These are phyloP conservation scores for Betula pendula DNA, from an alignment of 306 rosid genomes.

Conservation along the genomic window DNA sequence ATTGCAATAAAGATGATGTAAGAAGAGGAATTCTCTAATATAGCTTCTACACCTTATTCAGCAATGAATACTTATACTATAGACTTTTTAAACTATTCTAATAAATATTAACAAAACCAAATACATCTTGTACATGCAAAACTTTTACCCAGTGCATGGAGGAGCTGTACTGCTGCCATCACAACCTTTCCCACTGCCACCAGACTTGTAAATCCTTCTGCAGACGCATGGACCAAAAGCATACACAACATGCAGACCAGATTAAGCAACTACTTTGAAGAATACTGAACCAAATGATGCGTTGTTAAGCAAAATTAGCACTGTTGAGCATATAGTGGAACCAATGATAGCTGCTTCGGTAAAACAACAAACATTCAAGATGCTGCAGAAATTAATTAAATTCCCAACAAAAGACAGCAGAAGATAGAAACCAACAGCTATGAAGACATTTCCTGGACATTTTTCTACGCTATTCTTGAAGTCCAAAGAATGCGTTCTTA, in stretches of 20 bases:
- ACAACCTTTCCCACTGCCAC: constrained; percentile 58
- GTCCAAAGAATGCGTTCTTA: not conserved
- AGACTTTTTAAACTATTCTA: not conserved
- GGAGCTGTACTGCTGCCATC: constrained; percentile 67
- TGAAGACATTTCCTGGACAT: not conserved
- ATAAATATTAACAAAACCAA: not conserved
- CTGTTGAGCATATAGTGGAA: not conserved
- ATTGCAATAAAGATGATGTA: not conserved
- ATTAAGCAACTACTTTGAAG: constrained; percentile 7
- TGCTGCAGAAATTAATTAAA: not conserved
- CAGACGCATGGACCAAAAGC: constrained; percentile 33
- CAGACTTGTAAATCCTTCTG: constrained; percentile 74
- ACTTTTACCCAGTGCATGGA: constrained; percentile 89
- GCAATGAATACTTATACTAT: not conserved
- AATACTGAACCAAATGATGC: not conserved
- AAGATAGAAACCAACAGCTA: not conserved
- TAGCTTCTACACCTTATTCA: not conserved
- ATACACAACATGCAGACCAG: constrained; percentile 11
- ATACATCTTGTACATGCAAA: not conserved
- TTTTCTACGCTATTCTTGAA: not conserved
- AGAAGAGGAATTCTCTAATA: constrained; percentile 1
- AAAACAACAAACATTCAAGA: not conserved
- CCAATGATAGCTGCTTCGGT: not conserved
- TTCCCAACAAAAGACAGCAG: not conserved
- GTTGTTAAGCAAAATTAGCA: not conserved